A percentile compares a stretch with the other conserved stretches of the same genome.
Conservation (phyloP, 768 basidiomycete genomes). For the Boletus pseudopeckii region DNA sequence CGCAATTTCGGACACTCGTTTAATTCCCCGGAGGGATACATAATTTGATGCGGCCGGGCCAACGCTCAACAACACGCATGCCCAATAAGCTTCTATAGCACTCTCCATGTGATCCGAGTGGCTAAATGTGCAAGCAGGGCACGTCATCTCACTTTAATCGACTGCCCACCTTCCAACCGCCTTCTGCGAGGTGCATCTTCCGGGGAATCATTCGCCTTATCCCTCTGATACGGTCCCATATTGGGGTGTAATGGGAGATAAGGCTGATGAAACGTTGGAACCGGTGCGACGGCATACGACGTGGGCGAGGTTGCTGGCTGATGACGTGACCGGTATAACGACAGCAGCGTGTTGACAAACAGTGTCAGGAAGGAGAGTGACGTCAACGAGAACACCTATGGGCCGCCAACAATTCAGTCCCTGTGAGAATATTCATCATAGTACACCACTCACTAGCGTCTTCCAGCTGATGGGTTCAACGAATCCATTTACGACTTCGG, state of each 20-base stretch:
- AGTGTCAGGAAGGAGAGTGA: constrained; percentile 74
- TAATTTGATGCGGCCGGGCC: constrained; percentile 20
- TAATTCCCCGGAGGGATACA: constrained; percentile 24
- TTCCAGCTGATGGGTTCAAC: constrained; percentile 98
- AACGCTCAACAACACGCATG: constrained; percentile 19
- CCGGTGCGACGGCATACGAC: constrained; percentile 40
- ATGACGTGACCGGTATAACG: constrained; percentile 69
- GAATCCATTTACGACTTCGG: constrained; percentile 94
- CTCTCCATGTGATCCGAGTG: constrained; percentile 29
- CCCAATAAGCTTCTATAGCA: constrained; percentile 22
- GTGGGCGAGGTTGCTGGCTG: constrained; percentile 40
- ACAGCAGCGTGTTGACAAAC: constrained; percentile 77
- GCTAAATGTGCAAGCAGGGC: constrained; percentile 14
- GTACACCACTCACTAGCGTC: constrained; percentile 64
- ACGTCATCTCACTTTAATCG: constrained; percentile 52
- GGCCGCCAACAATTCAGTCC: constrained; percentile 14
- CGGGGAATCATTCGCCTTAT: constrained; percentile 25
- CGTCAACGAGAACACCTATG: constrained; percentile 68
- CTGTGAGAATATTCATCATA: constrained; percentile 11
- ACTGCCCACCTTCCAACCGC: constrained; percentile 52
- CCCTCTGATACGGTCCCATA: constrained; percentile 44
- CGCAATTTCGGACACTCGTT: constrained; percentile 3
- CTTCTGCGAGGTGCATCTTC: constrained; percentile 50
- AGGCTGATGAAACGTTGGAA: constrained; percentile 43
- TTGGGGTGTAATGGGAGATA: constrained; percentile 52